Base-by-base conservation (phyloP, 2,329 filamentous ascomycete species). In the Pseudohalonectria lignicola region DNA sequence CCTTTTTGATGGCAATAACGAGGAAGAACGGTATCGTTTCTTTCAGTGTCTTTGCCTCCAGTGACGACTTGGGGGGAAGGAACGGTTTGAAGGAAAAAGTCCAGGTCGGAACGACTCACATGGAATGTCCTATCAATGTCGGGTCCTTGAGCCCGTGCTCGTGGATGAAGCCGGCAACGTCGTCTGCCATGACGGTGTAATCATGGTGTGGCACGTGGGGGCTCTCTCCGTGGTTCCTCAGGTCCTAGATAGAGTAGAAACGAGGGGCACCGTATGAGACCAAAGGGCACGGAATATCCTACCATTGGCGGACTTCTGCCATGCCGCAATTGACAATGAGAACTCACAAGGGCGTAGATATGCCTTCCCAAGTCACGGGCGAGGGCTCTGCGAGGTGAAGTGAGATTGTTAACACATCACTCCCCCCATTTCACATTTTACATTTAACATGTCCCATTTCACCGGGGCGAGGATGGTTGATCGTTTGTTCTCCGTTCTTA, bases 191-290 rank as follows among this genome's bases (percentile, higher is more conserved):
- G 32, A 76, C 71, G 2, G 62, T 57, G 58, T 96, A 96, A 62
- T 90, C 81, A 58, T 96, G 92, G 2, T 66, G 67, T 1, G 67
- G 62, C 37, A 77, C 59, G 59, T 95, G 88, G 1, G 86, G 84
- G 1, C 86, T 94, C 29, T 93, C 82, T 51, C 90, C 90, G 64
- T 96, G 90, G 54, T 96, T 96, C 48, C 90, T 77, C 15, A 94
- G 73, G 57, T 96, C 90, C 82, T 87, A 37, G 28, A 16, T 31
- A 13, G 12, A 16, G 1, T 11, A 17, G 28, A 31, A 18, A 38
- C 23, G 4, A 18, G 11, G 16, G n/a, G n/a, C n/a, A n/a, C n/a
- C n/a, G n/a, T n/a, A n/a, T n/a, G n/a, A n/a, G n/a, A n/a, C n/a
- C n/a, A n/a, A n/a, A n/a, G n/a, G n/a, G n/a, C n/a, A n/a, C n/a